Evolutionary conservation across 2,329 filamentous ascomycete genomes (phyloP), one percentile per base, ranked within the genome.

Genomic region (Diaporthe sp.): DNA sequence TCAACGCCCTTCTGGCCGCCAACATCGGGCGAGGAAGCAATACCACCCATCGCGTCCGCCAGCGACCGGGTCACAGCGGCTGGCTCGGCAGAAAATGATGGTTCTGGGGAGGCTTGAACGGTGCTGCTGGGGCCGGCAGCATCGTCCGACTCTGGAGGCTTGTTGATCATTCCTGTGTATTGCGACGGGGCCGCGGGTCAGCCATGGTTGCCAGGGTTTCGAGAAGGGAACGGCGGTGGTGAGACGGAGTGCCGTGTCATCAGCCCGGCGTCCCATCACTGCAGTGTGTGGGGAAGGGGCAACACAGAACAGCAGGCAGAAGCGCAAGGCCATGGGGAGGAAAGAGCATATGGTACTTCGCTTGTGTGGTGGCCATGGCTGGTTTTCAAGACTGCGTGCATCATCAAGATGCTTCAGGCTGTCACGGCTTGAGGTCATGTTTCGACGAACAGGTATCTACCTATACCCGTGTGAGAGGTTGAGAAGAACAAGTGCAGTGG

Each of bases 291-390:
- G 62, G 62, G 62, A 53, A 68, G 46, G 62, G 31, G 65, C 65
- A 42, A 25, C 46, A 25, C 42, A 49, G 42, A 13, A 65, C 61
- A n/a, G 8, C 28, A 25, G n/a, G 31, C 28, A 25, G n/a, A 22
- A 17, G 46, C 22, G 4, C 13, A 17, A 17, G 22, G 46, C 19
- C 57, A 17, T 46, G 51, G 34, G 37, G 31, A 37, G 55, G 68
- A 58, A 58, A 58, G 55, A 46, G 53, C 51, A 31, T 37, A 28
- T 53, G 46, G n/a, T 62, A 74, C 73, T 74, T 70, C 73, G 65
- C 58, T 74, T 74, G 10, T 46, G 57, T 71, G 65, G 55, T 19
- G 57, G 65, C 17, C 37, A 44, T n/a, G 19, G 46, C 19, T 44
- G 39, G 22, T 15, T 31, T 17, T 62, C 65, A 12, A 39, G 22